Conservation (phyloP, 805 yeast species). For the Dipodascus albidus region DNA sequence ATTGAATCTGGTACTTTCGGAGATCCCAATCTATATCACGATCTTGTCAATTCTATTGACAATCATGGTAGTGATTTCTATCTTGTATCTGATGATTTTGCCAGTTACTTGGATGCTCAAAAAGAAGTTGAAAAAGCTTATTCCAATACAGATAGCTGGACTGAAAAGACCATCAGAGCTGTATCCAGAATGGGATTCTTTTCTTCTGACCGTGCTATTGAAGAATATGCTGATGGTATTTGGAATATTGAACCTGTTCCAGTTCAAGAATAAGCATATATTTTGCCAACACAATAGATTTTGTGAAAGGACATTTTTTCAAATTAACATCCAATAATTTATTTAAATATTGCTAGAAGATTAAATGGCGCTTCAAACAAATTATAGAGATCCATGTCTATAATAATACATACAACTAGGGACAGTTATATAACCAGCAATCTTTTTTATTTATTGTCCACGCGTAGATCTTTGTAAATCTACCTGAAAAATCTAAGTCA, state of each 20-base stretch:
- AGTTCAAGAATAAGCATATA: slow-evolving; percentile 3
- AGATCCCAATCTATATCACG: slow-evolving; percentile 43
- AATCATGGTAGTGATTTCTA: slow-evolving; percentile 68
- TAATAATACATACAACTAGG: neutral
- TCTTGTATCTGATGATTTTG: slow-evolving; percentile 82
- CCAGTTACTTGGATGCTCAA: slow-evolving; percentile 76
- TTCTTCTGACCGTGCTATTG: slow-evolving; percentile 80
- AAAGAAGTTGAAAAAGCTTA: slow-evolving; percentile 61
- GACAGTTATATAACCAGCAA: no score
- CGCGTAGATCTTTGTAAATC: no score
- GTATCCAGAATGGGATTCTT: slow-evolving; percentile 94
- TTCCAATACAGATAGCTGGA: slow-evolving; percentile 60
- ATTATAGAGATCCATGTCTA: no score
- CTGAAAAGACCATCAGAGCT: slow-evolving; percentile 57
- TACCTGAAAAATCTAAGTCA: neutral
- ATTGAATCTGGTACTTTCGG: slow-evolving; percentile 69
- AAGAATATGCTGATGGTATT: slow-evolving; percentile 82
- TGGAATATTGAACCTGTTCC: slow-evolving; percentile 78
- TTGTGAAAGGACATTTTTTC: neutral
- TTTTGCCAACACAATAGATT: neutral
- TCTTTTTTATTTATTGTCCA: no score
- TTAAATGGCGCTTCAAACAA: no score
- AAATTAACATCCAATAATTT: no score
- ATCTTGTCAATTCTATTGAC: slow-evolving; percentile 58
- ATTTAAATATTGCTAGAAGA: neutral